Base-by-base conservation (phyloP, 352 stramenopile species). In the Phytophthora melonis region DNA sequence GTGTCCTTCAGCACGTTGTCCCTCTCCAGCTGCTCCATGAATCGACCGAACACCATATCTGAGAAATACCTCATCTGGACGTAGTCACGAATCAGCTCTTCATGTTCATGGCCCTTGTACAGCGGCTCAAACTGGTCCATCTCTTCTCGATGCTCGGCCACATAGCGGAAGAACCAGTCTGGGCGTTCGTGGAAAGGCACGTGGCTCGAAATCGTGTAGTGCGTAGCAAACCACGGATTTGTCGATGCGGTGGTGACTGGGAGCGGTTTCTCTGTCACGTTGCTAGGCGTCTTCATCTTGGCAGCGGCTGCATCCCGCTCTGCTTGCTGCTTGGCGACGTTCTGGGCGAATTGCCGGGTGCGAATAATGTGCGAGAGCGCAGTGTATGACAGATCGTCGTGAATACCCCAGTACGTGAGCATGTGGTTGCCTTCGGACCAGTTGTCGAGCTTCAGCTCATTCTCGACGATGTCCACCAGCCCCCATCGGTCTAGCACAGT, bases 131-230 rank as follows among this genome's bases (percentile, higher is more conserved):
- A 89, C 34, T 79, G 68, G 1, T 81, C 73, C 34, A 83, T 80
- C 27, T 84, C 74, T 8, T 54, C 57, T 58, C 68, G 68, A 59
- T 78, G 52, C 36, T 76, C 68, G 7, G 68, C 71, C 32, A 59
- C 58, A 45, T 77, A 80, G n/a, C 62, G 61, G 45, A 84, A 84
- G 70, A 83, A 92, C 86, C 86, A 93, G 32, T 86, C 77, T 1
- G 83, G 84, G 0, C 75, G 77, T 27, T 89, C 81, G n/a, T 89
- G 66, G 56, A 92, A 93, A 36, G 81, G 81, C 30, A 80, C 77
- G 61, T 93, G 86, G 70, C 83, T 93, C 66, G 86, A 93, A 68
- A 93, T 93, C 23, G 86, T 93, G 56, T 90, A 93, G 57, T 92
- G 86, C 13, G 70, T 90, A 16, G 70, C 66, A 64, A 93, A 93